A percentile compares a stretch with the other conserved stretches of the same genome.
phyloP scores from a whole-genome alignment of 2,329 filamentous ascomycete genomes.

The Cyphellophora europaea region DNA sequence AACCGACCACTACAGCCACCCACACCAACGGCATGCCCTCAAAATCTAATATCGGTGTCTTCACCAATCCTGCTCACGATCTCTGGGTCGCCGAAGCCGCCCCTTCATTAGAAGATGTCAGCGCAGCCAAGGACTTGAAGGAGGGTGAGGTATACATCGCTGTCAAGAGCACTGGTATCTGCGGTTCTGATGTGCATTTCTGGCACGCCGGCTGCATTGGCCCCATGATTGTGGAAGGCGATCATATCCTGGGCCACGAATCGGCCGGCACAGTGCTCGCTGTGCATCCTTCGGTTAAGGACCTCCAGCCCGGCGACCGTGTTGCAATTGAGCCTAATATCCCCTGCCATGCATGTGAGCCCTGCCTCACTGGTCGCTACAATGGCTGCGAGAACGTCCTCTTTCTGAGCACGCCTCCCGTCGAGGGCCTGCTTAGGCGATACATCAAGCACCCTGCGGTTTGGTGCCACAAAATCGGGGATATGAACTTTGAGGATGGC shows the following conservation, averaged over 20 bases:
- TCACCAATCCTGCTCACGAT: conserved; percentile 86
- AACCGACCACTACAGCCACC: neutral
- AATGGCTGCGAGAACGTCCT: conserved; percentile 82
- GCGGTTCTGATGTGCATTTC: conserved; percentile 94
- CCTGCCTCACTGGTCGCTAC: conserved; percentile 85
- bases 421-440: conserved; percentile 74
- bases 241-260: conserved; percentile 92
- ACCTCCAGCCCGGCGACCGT: conserved; percentile 74
- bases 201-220: conserved; percentile 94
- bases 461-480: conserved; percentile 93
- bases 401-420: conserved; percentile 86
- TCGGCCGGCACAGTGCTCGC: conserved; percentile 72
- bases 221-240: conserved; percentile 81
- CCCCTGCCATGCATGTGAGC: conserved; percentile 83
- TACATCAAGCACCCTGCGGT: conserved; percentile 91
- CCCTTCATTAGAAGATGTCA: conserved; percentile 66
- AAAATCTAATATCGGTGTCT: conserved; percentile 74
- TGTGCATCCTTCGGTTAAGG: conserved; percentile 63
- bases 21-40: neutral
- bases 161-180: conserved; percentile 91
- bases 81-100: conserved; percentile 76
- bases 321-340: conserved; percentile 92
- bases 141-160: conserved; percentile 79
- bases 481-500: conserved; percentile 87
- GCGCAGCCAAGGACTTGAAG: conserved; percentile 58